Percentiles rank a stretch among this genome's conserved stretches.
phyloP scores from a whole-genome alignment of 2,329 filamentous ascomycete genomes.

The Xylaria sp. region DNA sequence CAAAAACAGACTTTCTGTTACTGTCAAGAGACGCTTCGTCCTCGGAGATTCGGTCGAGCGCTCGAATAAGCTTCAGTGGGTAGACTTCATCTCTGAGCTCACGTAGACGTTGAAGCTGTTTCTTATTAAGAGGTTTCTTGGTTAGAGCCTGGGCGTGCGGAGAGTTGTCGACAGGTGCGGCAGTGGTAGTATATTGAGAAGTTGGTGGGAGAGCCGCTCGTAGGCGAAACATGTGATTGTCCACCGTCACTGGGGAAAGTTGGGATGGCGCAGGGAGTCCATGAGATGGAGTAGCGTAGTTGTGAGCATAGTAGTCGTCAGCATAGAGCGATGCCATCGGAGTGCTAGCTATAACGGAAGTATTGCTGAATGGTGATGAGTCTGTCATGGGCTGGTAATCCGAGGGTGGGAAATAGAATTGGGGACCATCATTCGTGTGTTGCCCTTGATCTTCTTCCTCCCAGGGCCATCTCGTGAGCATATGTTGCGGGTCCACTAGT shows the following conservation, averaged over 20 bases:
- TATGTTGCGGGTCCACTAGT: slow-evolving; percentile 15
- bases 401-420: not conserved
- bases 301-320: not conserved
- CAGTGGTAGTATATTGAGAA: not conserved
- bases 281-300: not conserved
- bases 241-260: not conserved
- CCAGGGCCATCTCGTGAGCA: not conserved
- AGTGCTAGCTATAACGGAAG: not conserved
- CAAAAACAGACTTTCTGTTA: slow-evolving; percentile 6
- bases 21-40: not conserved
- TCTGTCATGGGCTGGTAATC: not conserved
- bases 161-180: not conserved
- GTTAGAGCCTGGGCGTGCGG: not conserved
- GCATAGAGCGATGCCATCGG: not conserved
- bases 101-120: slow-evolving; percentile 3
- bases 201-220: not conserved
- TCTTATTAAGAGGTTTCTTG: no score
- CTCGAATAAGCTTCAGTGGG: slow-evolving; percentile 27
- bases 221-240: not conserved
- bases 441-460: not conserved
- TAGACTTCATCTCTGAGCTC: slow-evolving; percentile 24
- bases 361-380: not conserved
- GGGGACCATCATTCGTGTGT: not conserved
- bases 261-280: slow-evolving; percentile 4
- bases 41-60: not conserved